Base-by-base conservation (phyloP, 2,329 filamentous ascomycete species). In the Mollisia scopiformis region DNA sequence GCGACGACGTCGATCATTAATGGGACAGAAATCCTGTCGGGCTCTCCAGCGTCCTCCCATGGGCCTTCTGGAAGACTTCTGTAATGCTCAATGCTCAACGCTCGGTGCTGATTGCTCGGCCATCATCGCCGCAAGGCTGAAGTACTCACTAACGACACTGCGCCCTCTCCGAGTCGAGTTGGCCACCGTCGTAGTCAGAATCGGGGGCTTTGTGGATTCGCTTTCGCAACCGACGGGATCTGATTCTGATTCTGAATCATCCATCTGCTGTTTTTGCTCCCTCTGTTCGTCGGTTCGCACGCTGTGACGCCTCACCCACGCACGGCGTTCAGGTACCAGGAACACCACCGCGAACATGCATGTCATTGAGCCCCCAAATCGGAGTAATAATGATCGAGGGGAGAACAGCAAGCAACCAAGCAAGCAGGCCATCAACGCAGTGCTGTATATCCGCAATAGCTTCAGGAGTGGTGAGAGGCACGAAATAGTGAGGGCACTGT, bases 81-180 rank as follows among this genome's bases (percentile, higher is more conserved):
- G n/a, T n/a, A n/a, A n/a, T n/a, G n/a, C n/a, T n/a, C n/a, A n/a
- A n/a, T n/a, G n/a, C n/a, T n/a, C n/a, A n/a, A n/a, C n/a, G n/a
- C n/a, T n/a, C n/a, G n/a, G n/a, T n/a, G n/a, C n/a, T n/a, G n/a
- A n/a, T n/a, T n/a, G n/a, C n/a, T n/a, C n/a, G n/a, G 23, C 33
- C 19, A 27, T 39, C 28, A 33, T 47, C 37, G 35, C 46, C 56
- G 50, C 37, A 35, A 58, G 56, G 56, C 56, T 58, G 56, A 47
- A 58, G 39, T 13, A 37, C n/a, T 5, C 21, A 14, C 13, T 19
- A 19, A 6, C 14, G 49, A 27, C 49, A 33, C 49, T 10, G 27
- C 43, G 55, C 31, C n/a, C n/a, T 47, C 30, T n/a, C n/a, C n/a
- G n/a, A n/a, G n/a, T n/a, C n/a, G n/a, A n/a, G n/a, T n/a, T n/a